Evolutionary conservation across 2,329 filamentous ascomycete species (phyloP).

Genomic region (Aspergillus novoparasiticus): DNA sequence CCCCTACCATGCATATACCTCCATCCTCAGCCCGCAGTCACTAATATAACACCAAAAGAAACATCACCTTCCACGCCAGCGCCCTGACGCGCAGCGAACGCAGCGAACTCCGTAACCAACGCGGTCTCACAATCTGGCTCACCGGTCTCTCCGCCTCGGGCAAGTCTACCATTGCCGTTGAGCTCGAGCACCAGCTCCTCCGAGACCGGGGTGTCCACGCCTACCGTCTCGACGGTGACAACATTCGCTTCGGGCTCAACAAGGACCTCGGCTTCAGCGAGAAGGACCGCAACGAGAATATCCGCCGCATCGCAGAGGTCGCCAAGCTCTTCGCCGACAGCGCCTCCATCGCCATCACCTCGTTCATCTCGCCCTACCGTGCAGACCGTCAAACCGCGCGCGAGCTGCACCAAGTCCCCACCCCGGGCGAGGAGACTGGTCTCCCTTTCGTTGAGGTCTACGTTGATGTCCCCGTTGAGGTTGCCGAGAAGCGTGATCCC

Average conservation of each 20-base stretch:
- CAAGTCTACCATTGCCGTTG: slow-evolving; percentile 95
- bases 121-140: slow-evolving; percentile 95
- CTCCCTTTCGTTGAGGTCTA: slow-evolving; percentile 93
- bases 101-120: slow-evolving; percentile 67
- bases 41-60: slow-evolving; percentile 31
- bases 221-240: slow-evolving; percentile 97
- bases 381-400: slow-evolving; percentile 83
- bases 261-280: slow-evolving; percentile 96
- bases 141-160: slow-evolving; percentile 94
- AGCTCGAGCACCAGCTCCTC: slow-evolving; percentile 94
- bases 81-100: slow-evolving; percentile 47
- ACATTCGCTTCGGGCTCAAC: slow-evolving; percentile 96
- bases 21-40: neutral
- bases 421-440: slow-evolving; percentile 60
- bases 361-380: slow-evolving; percentile 94
- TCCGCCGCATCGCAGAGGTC: slow-evolving; percentile 92
- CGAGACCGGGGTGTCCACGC: slow-evolving; percentile 70
- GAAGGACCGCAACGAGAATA: slow-evolving; percentile 94
- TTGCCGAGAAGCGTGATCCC: slow-evolving; percentile 91
- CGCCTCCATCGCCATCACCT: slow-evolving; percentile 84
- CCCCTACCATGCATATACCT: slow-evolving; percentile 7
- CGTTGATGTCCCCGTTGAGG: slow-evolving; percentile 86
- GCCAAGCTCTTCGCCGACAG: slow-evolving; percentile 95
- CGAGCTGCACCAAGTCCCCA: slow-evolving; percentile 69
- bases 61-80: slow-evolving; percentile 51